Evolutionary conservation across 345 rosid species (phyloP).

Genomic region (Limnanthes douglasii): DNA sequence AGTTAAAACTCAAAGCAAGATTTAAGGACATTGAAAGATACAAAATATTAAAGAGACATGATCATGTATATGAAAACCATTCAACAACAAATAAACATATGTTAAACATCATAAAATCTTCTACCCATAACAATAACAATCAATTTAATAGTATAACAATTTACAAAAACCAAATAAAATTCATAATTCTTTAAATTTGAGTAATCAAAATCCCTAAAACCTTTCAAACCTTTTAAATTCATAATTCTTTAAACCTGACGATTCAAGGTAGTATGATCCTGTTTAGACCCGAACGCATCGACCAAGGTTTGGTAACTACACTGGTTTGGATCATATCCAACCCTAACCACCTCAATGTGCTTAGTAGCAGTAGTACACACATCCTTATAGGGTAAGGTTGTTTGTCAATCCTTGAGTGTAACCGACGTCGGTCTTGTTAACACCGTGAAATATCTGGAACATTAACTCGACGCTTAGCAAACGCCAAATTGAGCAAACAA

Average conservation of each 20-base stretch:
- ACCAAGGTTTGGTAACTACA: slow-evolving; percentile 44
- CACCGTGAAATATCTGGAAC: slow-evolving; percentile 61
- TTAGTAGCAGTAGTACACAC: slow-evolving; percentile 57
- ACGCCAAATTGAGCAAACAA: slow-evolving; percentile 80
- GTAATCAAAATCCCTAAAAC: too few species aligned
- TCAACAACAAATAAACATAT: too few species aligned
- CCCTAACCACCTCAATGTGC: slow-evolving; percentile 69
- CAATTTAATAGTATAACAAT: too few species aligned
- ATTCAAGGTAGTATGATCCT: slow-evolving; percentile 71
- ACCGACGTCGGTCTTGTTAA: slow-evolving; percentile 68
- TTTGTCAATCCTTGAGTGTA: slow-evolving; percentile 64
- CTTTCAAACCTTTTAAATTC: too few species aligned
- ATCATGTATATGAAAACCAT: not conserved
- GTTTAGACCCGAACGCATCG: slow-evolving; percentile 60
- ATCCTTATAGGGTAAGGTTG: slow-evolving; percentile 45
- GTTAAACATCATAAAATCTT: too few species aligned
- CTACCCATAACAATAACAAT: too few species aligned
- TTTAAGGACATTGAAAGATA: too few species aligned
- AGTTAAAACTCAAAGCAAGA: too few species aligned
- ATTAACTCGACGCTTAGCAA: slow-evolving; percentile 78
- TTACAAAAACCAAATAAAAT: too few species aligned
- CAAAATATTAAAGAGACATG: slow-evolving; percentile 4
- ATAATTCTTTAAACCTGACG: too few species aligned
- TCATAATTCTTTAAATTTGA: too few species aligned
- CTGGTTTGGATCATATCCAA: slow-evolving; percentile 59